These are phyloP conservation scores for Penicillium roqueforti DNA, from an alignment of 495 filamentous ascomycete species.

Conservation along the genomic window DNA sequence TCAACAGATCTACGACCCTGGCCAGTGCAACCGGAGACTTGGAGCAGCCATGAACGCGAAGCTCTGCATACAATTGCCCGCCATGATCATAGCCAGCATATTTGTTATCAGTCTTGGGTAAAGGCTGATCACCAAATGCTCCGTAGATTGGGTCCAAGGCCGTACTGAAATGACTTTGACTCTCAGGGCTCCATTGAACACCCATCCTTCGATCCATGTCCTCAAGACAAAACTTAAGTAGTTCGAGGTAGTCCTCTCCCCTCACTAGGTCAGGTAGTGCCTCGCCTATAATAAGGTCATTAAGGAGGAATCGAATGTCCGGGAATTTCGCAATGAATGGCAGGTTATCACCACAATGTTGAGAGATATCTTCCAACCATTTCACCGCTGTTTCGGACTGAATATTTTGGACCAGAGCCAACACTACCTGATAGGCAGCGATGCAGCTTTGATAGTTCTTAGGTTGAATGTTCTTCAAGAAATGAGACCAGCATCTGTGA, in stretches of 20 bases:
- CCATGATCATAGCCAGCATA: conserved; percentile 24
- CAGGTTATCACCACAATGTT: conserved; percentile 17
- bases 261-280: conserved; percentile 22
- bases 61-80: conserved; percentile 27
- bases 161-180: conserved; percentile 14
- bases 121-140: conserved; percentile 22
- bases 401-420: conserved; percentile 15
- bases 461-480: conserved; percentile 8
- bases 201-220: conserved; percentile 32
- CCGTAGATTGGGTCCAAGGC: conserved; percentile 6
- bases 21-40: conserved; percentile 26
- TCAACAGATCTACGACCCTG: conserved; percentile 27
- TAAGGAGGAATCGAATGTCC: conserved; percentile 17
- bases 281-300: conserved; percentile 14
- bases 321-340: conserved; percentile 24
- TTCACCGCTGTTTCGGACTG: conserved; percentile 17
- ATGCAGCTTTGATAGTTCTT: conserved; percentile 3
- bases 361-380: conserved; percentile 28
- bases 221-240: conserved; percentile 26
- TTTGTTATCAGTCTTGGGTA: conserved; percentile 29
- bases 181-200: conserved; percentile 21
- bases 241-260: conserved; percentile 14
- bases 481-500: conserved; percentile 20
- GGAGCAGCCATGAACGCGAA: conserved; percentile 31
- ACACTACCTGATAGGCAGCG: conserved; percentile 26